Percentiles rank a stretch among this genome's conserved stretches.
Conservation (phyloP, 2,329 filamentous ascomycete genomes). For the Colletotrichum lentis region DNA sequence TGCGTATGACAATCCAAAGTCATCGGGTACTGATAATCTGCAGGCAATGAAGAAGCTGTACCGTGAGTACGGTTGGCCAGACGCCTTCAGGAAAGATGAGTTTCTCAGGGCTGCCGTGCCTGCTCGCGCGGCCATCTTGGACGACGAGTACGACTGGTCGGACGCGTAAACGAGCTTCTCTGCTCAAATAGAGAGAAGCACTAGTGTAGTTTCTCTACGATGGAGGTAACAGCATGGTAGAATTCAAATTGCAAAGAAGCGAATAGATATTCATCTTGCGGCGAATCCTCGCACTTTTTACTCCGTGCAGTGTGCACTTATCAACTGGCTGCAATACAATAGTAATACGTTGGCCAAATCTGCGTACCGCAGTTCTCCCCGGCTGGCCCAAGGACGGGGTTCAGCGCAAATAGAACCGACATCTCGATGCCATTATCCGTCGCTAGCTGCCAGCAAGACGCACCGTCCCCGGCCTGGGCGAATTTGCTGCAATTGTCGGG, state of each 20-base stretch:
- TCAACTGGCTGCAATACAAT: conserved; percentile 39
- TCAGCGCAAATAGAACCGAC: conserved; percentile 8
- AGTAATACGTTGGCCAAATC: conserved; percentile 41
- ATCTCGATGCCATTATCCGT: conserved; percentile 3
- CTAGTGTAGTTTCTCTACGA: too few relatives aligned
- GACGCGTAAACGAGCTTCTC: neutral
- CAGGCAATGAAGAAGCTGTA: conserved; percentile 20
- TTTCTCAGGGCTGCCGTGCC: conserved; percentile 22
- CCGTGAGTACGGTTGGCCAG: conserved; percentile 18
- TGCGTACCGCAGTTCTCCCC: conserved; percentile 43
- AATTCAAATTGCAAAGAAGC: too few relatives aligned
- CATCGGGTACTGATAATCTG: neutral
- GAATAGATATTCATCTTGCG: too few relatives aligned
- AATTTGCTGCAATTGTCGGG: too few relatives aligned
- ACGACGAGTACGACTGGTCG: conserved; percentile 26
- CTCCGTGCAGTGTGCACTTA: too few relatives aligned
- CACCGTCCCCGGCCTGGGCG: too few relatives aligned
- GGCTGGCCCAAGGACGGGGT: conserved; percentile 27
- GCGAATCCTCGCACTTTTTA: too few relatives aligned
- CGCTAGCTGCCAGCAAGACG: too few relatives aligned
- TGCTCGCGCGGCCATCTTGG: conserved; percentile 3
- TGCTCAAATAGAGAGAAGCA: too few relatives aligned
- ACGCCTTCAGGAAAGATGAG: conserved; percentile 15
- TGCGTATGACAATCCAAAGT: neutral
- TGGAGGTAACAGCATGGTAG: too few relatives aligned